Evolutionary conservation across 495 filamentous ascomycete species (phyloP), one percentile per base, ranked within the genome.

Genomic region (Durotheca rogersii): DNA sequence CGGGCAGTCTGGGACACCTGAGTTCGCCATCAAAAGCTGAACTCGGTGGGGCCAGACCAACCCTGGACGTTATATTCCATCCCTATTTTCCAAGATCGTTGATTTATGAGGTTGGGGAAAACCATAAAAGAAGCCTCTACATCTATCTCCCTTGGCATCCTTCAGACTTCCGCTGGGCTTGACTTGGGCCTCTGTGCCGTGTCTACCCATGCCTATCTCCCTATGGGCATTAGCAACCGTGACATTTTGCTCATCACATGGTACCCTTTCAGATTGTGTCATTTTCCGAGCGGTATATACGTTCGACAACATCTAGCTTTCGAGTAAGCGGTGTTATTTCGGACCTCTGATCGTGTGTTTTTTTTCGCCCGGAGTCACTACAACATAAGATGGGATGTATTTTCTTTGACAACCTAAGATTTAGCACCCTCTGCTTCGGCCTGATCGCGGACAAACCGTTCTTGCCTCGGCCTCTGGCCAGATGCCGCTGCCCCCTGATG

Each of bases 21-120:
- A 66, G 84, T 78, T 91, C 84, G 84, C 81, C 73, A 66, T 73
- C 54, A 67, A 65, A 67, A 60, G 70, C 64, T 86, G 82, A 85
- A 76, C 79, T 87, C 81, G 81, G 81, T 80, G 73, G 79, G n/a
- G 77, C 59, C 70, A 69, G 73, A 39, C 72, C 70, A 64, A 70
- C 70, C 74, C 75, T 75, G 79, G 84, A 83, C 79, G 81, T 81
- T 82, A 90, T 88, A 92, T 92, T 92, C 87, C 87, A 82, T 72
- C 72, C 77, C 82, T 76, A 81, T 87, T 86, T 81, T 71, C 84
- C 80, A 78, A 88, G 86, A 79, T 81, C 88, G 79, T 90, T 73
- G 88, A 83, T 79, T 75, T 57, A 67, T 92, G 87, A 88, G 76
- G 85, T 79, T 83, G 77, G 83, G 81, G 87, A 82, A 83, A 92